Percentiles rank a stretch among this genome's conserved stretches.
These are phyloP conservation scores for Suaeda aralocaspica DNA, from an alignment of 148 eudicot species.

Conservation along the genomic window DNA sequence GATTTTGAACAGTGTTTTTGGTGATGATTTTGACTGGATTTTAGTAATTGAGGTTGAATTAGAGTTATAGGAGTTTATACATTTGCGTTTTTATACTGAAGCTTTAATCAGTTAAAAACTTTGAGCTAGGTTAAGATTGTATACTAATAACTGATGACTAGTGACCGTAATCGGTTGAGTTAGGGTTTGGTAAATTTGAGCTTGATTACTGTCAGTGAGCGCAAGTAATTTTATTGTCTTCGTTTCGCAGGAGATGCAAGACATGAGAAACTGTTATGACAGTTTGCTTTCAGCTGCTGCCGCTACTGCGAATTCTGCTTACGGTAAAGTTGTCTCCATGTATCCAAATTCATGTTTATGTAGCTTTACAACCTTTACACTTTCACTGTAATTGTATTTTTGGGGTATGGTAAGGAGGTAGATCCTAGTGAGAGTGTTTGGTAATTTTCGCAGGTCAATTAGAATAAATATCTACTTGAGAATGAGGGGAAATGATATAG, in stretches of 20 bases:
- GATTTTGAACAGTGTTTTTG: no score
- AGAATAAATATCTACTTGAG: no score
- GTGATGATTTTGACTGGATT: not conserved
- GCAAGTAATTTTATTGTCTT: not conserved
- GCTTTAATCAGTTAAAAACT: not conserved
- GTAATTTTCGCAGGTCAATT: no score
- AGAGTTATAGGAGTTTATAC: not conserved
- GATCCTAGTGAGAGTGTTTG: no score
- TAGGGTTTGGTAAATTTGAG: slow-evolving; percentile 1
- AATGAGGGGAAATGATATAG: no score
- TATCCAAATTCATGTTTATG: not conserved
- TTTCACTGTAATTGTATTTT: not conserved
- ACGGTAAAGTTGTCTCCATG: slow-evolving; percentile 39
- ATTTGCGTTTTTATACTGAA: not conserved
- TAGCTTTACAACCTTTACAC: not conserved
- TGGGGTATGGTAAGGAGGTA: not conserved
- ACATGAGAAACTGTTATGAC: slow-evolving; percentile 87
- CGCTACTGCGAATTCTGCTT: slow-evolving; percentile 85
- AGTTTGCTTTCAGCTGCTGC: slow-evolving; percentile 96
- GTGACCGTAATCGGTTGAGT: not conserved
- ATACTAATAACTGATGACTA: not conserved
- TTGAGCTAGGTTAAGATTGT: not conserved
- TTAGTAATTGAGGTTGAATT: not conserved
- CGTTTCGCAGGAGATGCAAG: slow-evolving; percentile 74
- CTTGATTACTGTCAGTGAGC: not conserved